Evolutionary conservation across 2,329 filamentous ascomycete species (phyloP).

Genomic region (Trichoderma brevicompactum): DNA sequence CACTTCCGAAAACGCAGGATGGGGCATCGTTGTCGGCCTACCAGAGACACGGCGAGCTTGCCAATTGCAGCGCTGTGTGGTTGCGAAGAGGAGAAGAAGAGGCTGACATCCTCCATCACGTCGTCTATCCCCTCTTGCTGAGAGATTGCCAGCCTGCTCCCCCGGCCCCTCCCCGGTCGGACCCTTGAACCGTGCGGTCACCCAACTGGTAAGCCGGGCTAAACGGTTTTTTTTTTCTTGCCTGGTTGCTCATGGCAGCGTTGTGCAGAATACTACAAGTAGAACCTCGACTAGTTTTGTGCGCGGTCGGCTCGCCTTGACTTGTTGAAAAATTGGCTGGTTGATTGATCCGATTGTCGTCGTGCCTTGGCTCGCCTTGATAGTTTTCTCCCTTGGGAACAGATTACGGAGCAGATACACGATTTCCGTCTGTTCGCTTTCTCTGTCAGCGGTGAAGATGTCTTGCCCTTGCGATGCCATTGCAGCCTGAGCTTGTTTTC

Average conservation of each 20-base stretch:
- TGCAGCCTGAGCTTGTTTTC: constrained; percentile 19
- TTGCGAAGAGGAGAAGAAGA: constrained; percentile 1
- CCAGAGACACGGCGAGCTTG: constrained; percentile 1
- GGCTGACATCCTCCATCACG: constrained; percentile 12
- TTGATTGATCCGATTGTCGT: background rate
- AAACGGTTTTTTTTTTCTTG: background rate
- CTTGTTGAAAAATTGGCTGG: background rate
- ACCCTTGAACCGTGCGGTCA: constrained; percentile 7
- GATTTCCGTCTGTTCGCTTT: background rate
- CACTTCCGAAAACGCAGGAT: constrained; percentile 18
- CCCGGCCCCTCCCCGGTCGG: constrained; percentile 4
- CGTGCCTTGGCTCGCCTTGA: background rate
- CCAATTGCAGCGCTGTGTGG: background rate
- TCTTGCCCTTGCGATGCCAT: constrained; percentile 19
- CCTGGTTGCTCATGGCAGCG: constrained; percentile 14
- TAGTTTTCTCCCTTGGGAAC: background rate
- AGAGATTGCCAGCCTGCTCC: background rate
- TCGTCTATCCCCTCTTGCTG: background rate
- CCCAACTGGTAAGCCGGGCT: background rate
- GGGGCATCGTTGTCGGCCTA: constrained; percentile 8
- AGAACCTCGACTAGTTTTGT: constrained; percentile 7
- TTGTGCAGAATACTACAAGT: constrained; percentile 23
- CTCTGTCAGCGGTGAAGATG: constrained; percentile 27
- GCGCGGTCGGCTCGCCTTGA: constrained; percentile 8
- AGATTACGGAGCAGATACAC: background rate